Percentiles rank a stretch among this genome's conserved stretches.
Conservation (phyloP, 805 yeast genomes). For the Cyberlindnera petersonii region DNA sequence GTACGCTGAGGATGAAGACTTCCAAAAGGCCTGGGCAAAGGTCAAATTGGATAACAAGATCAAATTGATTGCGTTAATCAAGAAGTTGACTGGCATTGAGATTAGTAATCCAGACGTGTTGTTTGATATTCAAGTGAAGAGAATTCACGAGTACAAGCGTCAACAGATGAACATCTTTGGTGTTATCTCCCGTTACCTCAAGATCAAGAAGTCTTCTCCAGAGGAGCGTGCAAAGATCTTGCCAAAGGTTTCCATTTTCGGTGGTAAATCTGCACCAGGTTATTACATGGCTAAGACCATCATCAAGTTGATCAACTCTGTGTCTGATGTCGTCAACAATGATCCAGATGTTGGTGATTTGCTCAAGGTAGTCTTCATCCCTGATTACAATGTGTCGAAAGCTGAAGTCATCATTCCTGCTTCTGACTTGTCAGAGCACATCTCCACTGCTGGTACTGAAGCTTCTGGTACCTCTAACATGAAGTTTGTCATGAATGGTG, state of each 20-base stretch:
- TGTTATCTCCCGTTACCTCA: constrained; percentile 75
- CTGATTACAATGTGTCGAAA: constrained; percentile 91
- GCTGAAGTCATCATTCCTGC: constrained; percentile 91
- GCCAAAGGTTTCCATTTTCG: constrained; percentile 79
- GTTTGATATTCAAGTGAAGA: constrained; percentile 89
- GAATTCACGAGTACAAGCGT: constrained; percentile 94
- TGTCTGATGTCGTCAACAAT: constrained; percentile 72
- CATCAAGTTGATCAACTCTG: constrained; percentile 80
- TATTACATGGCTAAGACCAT: constrained; percentile 91
- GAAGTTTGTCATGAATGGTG: constrained; percentile 94
- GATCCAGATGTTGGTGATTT: constrained; percentile 72
- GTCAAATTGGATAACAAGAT: constrained; percentile 70
- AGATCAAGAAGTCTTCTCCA: constrained; percentile 62
- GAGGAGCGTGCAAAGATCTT: constrained; percentile 57
- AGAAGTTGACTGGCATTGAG: constrained; percentile 49
- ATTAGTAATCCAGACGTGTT: constrained; percentile 67
- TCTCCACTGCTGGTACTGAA: constrained; percentile 96
- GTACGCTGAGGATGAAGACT: constrained; percentile 62
- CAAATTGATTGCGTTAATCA: constrained; percentile 62
- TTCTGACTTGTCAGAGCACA: constrained; percentile 87
- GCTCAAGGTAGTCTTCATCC: constrained; percentile 82
- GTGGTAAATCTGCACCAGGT: constrained; percentile 98
- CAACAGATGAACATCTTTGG: constrained; percentile 93
- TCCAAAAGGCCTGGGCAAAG: constrained; percentile 64
- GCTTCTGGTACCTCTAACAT: constrained; percentile 95